Evolutionary conservation across 1,139 yeast species (phyloP), one percentile per base, ranked within the genome.

Genomic region (Magnusiomyces paraingens): DNA sequence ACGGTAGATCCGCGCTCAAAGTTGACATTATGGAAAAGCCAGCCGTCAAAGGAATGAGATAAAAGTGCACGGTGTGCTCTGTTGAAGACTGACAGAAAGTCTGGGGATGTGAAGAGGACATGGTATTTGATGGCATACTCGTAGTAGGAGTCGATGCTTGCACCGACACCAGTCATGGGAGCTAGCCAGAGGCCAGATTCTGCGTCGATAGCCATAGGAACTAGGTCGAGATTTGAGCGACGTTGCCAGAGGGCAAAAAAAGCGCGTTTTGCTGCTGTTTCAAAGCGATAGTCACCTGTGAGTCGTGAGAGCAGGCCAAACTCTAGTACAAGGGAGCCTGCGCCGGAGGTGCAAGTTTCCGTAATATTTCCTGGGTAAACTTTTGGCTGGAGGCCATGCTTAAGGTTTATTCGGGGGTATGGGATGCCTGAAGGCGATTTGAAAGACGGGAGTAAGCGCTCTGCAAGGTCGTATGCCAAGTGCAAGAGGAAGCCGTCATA

Each of bases 131-230:
- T 75, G 0, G 96, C 87, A 66, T 91, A 88, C 65, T 91, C 98
- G 66, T 86, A 91, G 63, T 87, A 88, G 0, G 96, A 89, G 69
- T 91, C 98, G n/a, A 88, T 80, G 1, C 95, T 86, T 0, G 98
- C 97, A 0, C 98, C 98, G 10, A 87, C 77, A 0, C 97, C 96
- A 0, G 93, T 80, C 45, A 83, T 71, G 0, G 78, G 68, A 54
- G 85, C 85, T 43, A 74, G 71, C 82, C 90, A 83, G 39, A 68
- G 65, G 36, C 80, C 81, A 0, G 79, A 70, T 1, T 73, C 62
- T 0, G 93, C 86, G 59, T 85, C 84, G 10, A 90, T 72, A 0
- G 93, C 78, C 88, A 86, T 86, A 1, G 96, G 95, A 10, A 91
- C 66, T 29, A 91, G 71, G 61, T 86, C 82, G 12, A 86, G 65